Evolutionary conservation across 805 yeast species (phyloP).

Genomic region (Diddensiella caesifluorescens): DNA sequence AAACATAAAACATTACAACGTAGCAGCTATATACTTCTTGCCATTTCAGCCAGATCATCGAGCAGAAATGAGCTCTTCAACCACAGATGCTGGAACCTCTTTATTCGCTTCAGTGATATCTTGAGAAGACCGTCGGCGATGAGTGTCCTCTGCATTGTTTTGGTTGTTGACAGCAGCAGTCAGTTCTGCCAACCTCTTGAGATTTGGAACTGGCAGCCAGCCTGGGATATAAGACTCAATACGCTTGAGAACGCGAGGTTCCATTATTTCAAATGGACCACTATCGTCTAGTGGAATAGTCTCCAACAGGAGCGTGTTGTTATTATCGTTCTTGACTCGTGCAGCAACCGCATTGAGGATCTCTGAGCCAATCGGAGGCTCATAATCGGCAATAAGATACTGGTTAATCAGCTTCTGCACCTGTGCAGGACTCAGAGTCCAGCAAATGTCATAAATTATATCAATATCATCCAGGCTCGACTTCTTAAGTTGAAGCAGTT

Average conservation of each 20-base stretch:
- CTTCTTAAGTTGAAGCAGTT: slow-evolving; percentile 86
- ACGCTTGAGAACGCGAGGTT: slow-evolving; percentile 66
- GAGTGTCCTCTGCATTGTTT: background rate
- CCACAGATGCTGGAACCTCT: background rate
- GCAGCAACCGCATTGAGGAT: slow-evolving; percentile 72
- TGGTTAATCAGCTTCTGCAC: slow-evolving; percentile 86
- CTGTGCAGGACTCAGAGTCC: slow-evolving; percentile 90
- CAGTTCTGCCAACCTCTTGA: slow-evolving; percentile 82
- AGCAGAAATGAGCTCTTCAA: background rate
- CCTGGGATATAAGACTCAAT: slow-evolving; percentile 76
- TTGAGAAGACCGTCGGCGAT: slow-evolving; percentile 1
- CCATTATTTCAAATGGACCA: slow-evolving; percentile 38
- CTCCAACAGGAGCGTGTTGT: slow-evolving; percentile 34
- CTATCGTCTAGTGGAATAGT: slow-evolving; percentile 37
- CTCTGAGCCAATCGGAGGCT: slow-evolving; percentile 80
- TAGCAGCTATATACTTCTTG: too few species aligned
- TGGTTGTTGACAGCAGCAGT: slow-evolving; percentile 29
- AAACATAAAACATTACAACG: too few species aligned
- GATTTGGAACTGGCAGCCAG: slow-evolving; percentile 82
- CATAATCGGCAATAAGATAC: slow-evolving; percentile 90
- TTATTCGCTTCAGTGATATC: background rate
- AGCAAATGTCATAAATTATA: slow-evolving; percentile 90
- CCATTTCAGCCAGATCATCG: too few species aligned
- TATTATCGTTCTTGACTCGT: slow-evolving; percentile 30
- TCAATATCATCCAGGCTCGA: slow-evolving; percentile 84